Evolutionary conservation across 2,329 filamentous ascomycete species (phyloP), one percentile per base, ranked within the genome.

Genomic region (Microcera coccophila): DNA sequence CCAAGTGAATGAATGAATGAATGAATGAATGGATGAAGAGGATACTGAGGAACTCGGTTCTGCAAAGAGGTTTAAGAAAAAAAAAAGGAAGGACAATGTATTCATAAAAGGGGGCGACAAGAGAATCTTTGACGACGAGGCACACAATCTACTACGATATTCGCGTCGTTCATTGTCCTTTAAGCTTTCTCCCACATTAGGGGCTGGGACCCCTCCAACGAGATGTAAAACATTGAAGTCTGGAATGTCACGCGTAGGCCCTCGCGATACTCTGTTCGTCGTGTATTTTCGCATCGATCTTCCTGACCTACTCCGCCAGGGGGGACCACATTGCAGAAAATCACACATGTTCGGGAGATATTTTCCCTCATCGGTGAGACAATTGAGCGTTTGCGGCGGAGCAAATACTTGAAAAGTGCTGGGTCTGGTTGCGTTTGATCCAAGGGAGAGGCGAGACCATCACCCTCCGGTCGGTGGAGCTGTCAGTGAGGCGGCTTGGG

Each of bases 211-310:
- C n/a, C n/a, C n/a, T n/a, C n/a, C n/a, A 14, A 28, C 41, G 18
- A 22, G 22, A 34, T 29, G 14, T 44, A 44, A 44, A 44, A 47
- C 41, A 47, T 47, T 31, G 33, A 15, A 7, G 29, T 38, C 17
- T 45, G 45, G 45, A 48, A 48, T 48, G 45, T 36, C 33, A 19
- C 36, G 42, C 45, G 36, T 29, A 34, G 29, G 44, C 22, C 14
- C 32, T 18, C 22, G 22, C 22, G 22, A 26, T 26, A 12, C 22
- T 7, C 29, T 8, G 14, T 8, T 16, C 15, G 15, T 34, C 14
- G 32, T 10, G 32, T 9, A 12, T 34, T 16, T 15, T 18, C 14
- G 18, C 15, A 14, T 17, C 32, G 5, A 34, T 17, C 11, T 15
- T 34, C 32, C 32, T 18, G 5, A 18, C 24, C 4, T 31, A n/a